Base-by-base conservation (phyloP, 2,329 filamentous ascomycete genomes). In the Berkeleyomyces basicola region DNA sequence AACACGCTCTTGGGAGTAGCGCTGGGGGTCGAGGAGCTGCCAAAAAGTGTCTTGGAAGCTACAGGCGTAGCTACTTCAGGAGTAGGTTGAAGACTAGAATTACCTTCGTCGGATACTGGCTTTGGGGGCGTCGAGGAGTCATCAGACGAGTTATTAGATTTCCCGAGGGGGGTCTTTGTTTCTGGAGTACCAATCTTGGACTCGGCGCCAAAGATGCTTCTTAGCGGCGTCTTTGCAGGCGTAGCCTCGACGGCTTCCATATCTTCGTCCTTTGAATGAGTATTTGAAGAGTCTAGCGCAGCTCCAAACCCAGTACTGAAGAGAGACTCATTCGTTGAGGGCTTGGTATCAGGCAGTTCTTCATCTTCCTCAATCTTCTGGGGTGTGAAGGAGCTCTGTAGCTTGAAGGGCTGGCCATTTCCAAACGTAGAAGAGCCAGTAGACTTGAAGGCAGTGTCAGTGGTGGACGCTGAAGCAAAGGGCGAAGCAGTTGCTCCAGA, bases 381-480 rank as follows among this genome's bases (percentile, higher is more conserved):
- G 7, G 78, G 77, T 68, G 84, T 82, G 73, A 89, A 90, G 1
- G 81, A 84, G 39, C 82, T 84, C 46, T 80, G 79, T 14, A 89
- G 75, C 67, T 86, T 85, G 73, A 89, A 89, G 0, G 81, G 78
- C 14, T 75, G 16, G 70, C 68, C 66, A 55, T 68, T 70, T 33
- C 73, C 74, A 65, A 77, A 76, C 9, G 72, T 67, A 61, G 71
- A 74, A 5, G 70, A 67, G 11, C 70, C 70, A 36, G 68, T 70
- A 44, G 47, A 39, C 37, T 60, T 60, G 66, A 78, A 77, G 1
- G 73, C 70, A 7, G 73, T 75, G 23, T 71, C 61, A 4, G 44
- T 55, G 14, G 23, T 37, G 4, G 43, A 40, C 7, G 57, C 14
- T 5, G 60, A 69, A 9, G 66, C 70, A 51, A 73, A 73, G 5